Evolutionary conservation across 257 asterid species (phyloP).

Genomic region (Fraxinus cuspidata): DNA sequence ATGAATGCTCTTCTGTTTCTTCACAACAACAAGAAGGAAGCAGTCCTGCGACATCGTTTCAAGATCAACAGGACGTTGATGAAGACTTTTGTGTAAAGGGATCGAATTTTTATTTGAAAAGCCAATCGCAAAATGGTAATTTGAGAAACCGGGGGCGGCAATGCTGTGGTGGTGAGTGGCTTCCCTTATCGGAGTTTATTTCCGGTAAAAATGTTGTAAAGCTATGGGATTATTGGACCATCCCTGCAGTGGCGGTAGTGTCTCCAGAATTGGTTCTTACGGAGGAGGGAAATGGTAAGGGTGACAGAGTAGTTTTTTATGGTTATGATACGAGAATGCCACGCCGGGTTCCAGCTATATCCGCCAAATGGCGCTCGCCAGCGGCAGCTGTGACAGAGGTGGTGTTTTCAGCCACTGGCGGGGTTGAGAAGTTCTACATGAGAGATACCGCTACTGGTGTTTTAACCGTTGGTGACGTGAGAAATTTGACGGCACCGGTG

Average conservation of each 20-base stretch:
- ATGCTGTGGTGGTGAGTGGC: constrained; percentile 26
- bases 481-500: constrained; percentile 64
- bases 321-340: constrained; percentile 71
- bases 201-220: constrained; percentile 69
- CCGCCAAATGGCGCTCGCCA: constrained; percentile 58
- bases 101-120: constrained; percentile 27
- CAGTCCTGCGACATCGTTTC: constrained; percentile 36
- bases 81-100: constrained; percentile 55
- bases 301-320: constrained; percentile 48
- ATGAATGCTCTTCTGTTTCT: constrained; percentile 42
- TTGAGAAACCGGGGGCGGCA: constrained; percentile 41
- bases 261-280: constrained; percentile 44
- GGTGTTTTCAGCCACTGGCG: constrained; percentile 16
- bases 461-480: constrained; percentile 72
- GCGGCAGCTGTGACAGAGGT: constrained; percentile 28
- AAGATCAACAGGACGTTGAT: constrained; percentile 27
- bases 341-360: constrained; percentile 49
- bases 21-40: constrained; percentile 35
- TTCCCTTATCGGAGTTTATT: constrained; percentile 47
- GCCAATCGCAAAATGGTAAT: constrained; percentile 36
- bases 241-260: background rate
- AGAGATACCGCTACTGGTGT: constrained; percentile 57
- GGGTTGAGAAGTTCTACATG: constrained; percentile 52
- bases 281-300: constrained; percentile 36
- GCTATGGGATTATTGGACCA: constrained; percentile 73